These are phyloP conservation scores for Leptodontidium sp. DNA, from an alignment of 2,329 filamentous ascomycete species.

Conservation along the genomic window DNA sequence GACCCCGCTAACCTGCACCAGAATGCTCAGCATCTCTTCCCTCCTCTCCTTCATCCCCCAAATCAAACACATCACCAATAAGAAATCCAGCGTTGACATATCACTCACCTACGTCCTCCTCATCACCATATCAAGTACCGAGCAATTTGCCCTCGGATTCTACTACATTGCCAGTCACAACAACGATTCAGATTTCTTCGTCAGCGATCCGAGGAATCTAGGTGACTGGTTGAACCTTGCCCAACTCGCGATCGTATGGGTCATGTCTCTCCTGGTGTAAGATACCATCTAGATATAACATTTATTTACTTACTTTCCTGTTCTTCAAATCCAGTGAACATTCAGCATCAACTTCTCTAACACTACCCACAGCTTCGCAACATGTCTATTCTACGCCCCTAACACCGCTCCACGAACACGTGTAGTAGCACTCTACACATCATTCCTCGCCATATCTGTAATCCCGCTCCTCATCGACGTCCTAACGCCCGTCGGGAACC, in stretches of 20 bases:
- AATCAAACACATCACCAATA: not conserved
- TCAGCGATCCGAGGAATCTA: not conserved
- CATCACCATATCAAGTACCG: not conserved
- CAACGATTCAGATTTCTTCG: not conserved
- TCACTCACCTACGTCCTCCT: not conserved
- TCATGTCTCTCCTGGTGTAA: not conserved
- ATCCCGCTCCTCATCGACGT: not conserved
- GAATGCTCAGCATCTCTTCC: not conserved
- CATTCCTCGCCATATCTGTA: not conserved
- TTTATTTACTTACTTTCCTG: no score
- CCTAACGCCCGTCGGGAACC: not conserved
- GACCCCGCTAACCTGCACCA: not conserved
- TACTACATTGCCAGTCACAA: not conserved
- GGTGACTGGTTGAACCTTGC: not conserved
- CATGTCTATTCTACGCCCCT: not conserved
- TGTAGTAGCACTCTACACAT: not conserved
- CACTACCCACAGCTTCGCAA: not conserved
- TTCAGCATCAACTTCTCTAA: not conserved
- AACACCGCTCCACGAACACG: not conserved
- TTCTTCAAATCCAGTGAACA: no score
- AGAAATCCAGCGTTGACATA: not conserved
- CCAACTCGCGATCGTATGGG: not conserved
- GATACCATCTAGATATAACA: not conserved
- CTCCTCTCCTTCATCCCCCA: not conserved
- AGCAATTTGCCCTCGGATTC: not conserved